Percentiles rank a stretch among this genome's conserved stretches.
Evolutionary conservation across 106 monocot genomes (phyloP).

Genomic region (Hemerocallis citrina): DNA sequence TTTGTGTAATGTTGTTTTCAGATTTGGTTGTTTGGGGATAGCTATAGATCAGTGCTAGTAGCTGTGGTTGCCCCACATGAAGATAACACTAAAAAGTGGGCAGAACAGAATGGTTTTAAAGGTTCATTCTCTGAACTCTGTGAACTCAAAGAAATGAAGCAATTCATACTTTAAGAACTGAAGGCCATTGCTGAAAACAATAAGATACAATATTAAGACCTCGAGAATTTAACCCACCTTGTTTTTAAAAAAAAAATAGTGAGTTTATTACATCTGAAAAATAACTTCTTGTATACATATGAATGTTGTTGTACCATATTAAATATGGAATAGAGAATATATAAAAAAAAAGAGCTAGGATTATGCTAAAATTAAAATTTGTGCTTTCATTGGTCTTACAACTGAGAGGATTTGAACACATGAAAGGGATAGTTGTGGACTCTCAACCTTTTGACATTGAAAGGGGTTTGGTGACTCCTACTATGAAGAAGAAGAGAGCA

Average conservation of each 20-base stretch:
- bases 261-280: too few species aligned
- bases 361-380: too few species aligned
- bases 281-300: too few species aligned
- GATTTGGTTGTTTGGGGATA: constrained; percentile 90
- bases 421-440: constrained; percentile 60
- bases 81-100: constrained; percentile 66
- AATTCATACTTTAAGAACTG: constrained; percentile 47
- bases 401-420: constrained; percentile 65
- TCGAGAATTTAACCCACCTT: too few species aligned
- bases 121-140: constrained; percentile 60
- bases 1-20: constrained; percentile 9
- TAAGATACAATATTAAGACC: too few species aligned
- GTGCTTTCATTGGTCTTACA: too few species aligned
- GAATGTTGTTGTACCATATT: too few species aligned
- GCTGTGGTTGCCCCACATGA: constrained; percentile 69
- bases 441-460: constrained; percentile 61
- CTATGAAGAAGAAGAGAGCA: constrained; percentile 73
- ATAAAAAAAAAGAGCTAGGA: too few species aligned
- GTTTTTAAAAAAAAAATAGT: too few species aligned
- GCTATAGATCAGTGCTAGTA: constrained; percentile 61
- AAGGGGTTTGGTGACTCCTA: constrained; percentile 64
- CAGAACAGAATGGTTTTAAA: constrained; percentile 33
- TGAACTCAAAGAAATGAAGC: constrained; percentile 29
- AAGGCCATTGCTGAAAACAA: constrained; percentile 54
- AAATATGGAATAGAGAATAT: too few species aligned